Percentiles rank a stretch among this genome's conserved stretches.
Conservation (phyloP, 257 asterid genomes). For the Solanum acaule region DNA sequence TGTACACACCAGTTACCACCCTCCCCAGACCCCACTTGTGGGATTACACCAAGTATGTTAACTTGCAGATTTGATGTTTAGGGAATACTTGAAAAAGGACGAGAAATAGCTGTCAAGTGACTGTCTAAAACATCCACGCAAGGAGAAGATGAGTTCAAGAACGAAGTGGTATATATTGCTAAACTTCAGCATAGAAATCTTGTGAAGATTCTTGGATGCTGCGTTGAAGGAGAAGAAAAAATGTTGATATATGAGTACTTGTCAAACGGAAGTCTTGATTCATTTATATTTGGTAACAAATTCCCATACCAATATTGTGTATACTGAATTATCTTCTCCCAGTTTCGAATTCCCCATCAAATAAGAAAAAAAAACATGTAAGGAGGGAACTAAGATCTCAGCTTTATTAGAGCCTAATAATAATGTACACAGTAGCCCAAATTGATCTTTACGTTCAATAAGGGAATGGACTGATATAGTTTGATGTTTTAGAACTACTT, state of each 20-base stretch:
- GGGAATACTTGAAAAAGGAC: slow-evolving; percentile 34
- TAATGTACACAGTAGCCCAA: background rate
- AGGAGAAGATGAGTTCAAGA: slow-evolving; percentile 49
- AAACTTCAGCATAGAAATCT: slow-evolving; percentile 56
- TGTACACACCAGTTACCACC: background rate
- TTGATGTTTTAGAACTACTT: background rate
- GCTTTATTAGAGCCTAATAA: background rate
- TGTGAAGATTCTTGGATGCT: slow-evolving; percentile 47
- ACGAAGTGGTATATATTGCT: slow-evolving; percentile 31
- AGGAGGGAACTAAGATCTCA: background rate
- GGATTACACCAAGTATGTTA: background rate
- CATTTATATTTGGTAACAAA: slow-evolving; percentile 26
- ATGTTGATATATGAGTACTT: slow-evolving; percentile 45
- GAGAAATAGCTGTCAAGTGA: slow-evolving; percentile 46
- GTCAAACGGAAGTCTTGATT: slow-evolving; percentile 47
- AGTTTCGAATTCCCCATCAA: background rate
- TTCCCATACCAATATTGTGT: background rate
- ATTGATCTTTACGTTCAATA: background rate
- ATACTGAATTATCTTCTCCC: background rate
- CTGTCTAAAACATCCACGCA: slow-evolving; percentile 37
- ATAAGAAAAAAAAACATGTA: background rate
- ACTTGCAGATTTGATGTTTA: background rate
- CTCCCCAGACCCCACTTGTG: background rate
- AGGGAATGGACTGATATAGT: background rate
- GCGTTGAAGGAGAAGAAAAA: slow-evolving; percentile 34